Conservation (phyloP, 208 protist genomes). For the Herpetomonas tarakana region DNA sequence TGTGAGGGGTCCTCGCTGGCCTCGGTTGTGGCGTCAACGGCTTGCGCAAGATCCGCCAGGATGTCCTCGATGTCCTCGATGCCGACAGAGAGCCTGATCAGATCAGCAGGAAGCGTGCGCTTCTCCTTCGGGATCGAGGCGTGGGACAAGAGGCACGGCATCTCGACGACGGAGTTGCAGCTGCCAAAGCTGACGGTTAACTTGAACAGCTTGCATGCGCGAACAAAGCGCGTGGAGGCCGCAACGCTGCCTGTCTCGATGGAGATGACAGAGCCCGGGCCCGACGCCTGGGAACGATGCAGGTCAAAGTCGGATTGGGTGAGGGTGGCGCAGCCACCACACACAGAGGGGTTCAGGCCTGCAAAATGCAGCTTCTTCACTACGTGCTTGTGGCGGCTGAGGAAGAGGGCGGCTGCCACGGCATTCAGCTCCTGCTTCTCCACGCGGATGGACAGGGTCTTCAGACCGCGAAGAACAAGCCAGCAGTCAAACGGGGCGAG, state of each 20-base stretch:
- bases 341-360: constrained; percentile 83
- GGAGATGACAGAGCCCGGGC: constrained; percentile 64
- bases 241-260: constrained; percentile 68
- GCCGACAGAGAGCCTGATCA: constrained; percentile 92
- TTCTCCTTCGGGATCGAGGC: constrained; percentile 92
- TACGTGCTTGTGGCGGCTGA: constrained; percentile 55
- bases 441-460: constrained; percentile 94
- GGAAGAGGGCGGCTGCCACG: constrained; percentile 72
- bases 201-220: constrained; percentile 84
- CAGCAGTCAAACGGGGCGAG: constrained; percentile 95
- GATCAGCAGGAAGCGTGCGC: constrained; percentile 75
- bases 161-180: constrained; percentile 92
- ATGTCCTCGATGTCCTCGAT: constrained; percentile 94
- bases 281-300: constrained; percentile 53
- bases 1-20: no score
- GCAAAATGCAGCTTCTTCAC: constrained; percentile 89
- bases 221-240: constrained; percentile 71
- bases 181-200: constrained; percentile 94
- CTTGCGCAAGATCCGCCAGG: constrained; percentile 78
- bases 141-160: constrained; percentile 94
- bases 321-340: constrained; percentile 47
- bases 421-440: constrained; percentile 90
- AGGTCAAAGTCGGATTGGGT: constrained; percentile 75
- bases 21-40: constrained; percentile 69
- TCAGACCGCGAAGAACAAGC: constrained; percentile 93